Percentiles rank a stretch among this genome's conserved stretches.
Evolutionary conservation across 2,329 filamentous ascomycete species (phyloP).

Genomic region (Endothia cerciana): DNA sequence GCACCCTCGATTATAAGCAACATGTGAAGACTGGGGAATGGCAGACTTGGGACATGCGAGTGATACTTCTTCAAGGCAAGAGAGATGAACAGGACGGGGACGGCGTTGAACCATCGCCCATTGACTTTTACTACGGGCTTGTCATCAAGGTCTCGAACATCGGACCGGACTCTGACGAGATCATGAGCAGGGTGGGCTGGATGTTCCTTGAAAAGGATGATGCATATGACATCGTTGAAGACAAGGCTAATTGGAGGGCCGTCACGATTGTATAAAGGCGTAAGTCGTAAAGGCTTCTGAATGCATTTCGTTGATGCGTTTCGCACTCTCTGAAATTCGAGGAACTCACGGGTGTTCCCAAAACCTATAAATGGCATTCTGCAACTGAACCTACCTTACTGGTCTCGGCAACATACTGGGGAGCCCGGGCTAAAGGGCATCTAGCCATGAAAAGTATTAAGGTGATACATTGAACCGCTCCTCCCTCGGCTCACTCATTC

Average conservation of each 20-base stretch:
- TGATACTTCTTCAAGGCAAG: not conserved
- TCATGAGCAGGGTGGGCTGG: conserved; percentile 3
- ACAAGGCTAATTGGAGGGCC: conserved; percentile 14
- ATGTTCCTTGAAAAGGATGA: conserved; percentile 7
- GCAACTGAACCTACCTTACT: too few relatives aligned
- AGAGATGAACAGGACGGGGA: not conserved
- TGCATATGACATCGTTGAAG: not conserved
- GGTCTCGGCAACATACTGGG: too few relatives aligned
- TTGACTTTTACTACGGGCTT: not conserved
- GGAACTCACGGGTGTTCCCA: too few relatives aligned
- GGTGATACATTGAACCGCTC: too few relatives aligned
- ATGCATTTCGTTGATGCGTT: too few relatives aligned
- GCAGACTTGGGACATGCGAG: conserved; percentile 9
- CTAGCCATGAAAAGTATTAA: too few relatives aligned
- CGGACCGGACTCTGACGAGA: not conserved
- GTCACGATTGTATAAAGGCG: not conserved
- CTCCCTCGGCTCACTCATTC: too few relatives aligned
- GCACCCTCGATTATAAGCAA: conserved; percentile 1
- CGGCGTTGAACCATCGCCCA: not conserved
- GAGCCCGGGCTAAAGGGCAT: too few relatives aligned
- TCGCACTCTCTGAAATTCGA: too few relatives aligned
- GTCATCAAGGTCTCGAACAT: not conserved
- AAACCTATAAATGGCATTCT: too few relatives aligned
- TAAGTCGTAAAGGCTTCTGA: not conserved
- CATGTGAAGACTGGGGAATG: not conserved